phyloP scores from a whole-genome alignment of 208 protist species.

The Acanthamoeba castellanii region DNA sequence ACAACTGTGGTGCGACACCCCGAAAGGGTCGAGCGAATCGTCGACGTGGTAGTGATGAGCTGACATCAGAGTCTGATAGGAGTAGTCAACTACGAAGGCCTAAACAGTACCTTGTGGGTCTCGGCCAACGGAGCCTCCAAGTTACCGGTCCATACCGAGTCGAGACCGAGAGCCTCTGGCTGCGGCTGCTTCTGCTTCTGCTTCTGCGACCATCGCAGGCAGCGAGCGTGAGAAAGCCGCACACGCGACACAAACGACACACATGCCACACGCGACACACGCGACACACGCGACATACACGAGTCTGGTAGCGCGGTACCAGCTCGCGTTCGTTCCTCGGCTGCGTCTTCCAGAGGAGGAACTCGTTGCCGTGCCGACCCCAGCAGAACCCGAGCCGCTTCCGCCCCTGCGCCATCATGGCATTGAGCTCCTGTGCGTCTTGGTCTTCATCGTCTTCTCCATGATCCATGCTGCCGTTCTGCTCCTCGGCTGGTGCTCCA shows the following conservation, averaged over 20 bases:
- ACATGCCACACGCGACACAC: not conserved
- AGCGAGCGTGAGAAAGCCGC: too few species aligned
- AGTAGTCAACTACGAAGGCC: not conserved
- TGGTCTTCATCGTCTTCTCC: not conserved
- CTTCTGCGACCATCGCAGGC: too few species aligned
- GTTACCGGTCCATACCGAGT: not conserved
- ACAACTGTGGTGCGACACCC: not conserved
- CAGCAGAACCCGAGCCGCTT: slow-evolving; percentile 28
- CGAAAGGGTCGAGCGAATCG: not conserved
- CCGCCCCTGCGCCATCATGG: not conserved
- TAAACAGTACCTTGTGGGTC: not conserved
- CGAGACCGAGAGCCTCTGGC: not conserved
- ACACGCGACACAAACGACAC: not conserved
- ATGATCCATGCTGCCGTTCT: too few species aligned
- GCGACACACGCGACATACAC: not conserved
- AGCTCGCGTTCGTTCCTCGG: slow-evolving; percentile 1
- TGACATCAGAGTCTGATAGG: too few species aligned
- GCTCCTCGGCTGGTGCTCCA: too few species aligned
- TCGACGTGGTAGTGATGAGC: not conserved
- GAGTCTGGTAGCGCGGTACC: not conserved
- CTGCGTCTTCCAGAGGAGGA: not conserved
- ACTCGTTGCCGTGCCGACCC: slow-evolving; percentile 8
- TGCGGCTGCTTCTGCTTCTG: not conserved
- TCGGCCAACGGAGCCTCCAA: not conserved
- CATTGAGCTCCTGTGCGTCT: not conserved